phyloP scores from a whole-genome alignment of 768 basidiomycete species.

The Auriscalpium vulgare region DNA sequence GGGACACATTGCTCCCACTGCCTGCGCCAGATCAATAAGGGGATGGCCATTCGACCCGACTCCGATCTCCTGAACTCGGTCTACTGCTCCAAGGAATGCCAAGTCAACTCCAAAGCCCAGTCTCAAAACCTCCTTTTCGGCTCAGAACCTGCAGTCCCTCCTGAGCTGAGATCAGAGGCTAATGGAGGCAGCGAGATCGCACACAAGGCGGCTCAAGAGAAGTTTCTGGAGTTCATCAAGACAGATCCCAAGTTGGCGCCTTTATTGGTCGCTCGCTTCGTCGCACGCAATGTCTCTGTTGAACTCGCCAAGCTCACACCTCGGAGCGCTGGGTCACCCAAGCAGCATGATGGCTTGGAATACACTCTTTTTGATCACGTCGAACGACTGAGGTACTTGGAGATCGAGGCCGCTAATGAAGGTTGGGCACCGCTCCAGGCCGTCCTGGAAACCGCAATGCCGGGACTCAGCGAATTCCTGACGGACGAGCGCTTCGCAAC shows the following conservation, averaged over 20 bases:
- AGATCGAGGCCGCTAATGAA: slow-evolving; percentile 39
- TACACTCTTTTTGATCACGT: slow-evolving; percentile 71
- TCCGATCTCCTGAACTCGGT: slow-evolving; percentile 47
- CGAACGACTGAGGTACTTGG: slow-evolving; percentile 64
- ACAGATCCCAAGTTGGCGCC: slow-evolving; percentile 37
- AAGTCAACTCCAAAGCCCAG: slow-evolving; percentile 43
- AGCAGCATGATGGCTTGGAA: slow-evolving; percentile 36
- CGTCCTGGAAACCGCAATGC: slow-evolving; percentile 54
- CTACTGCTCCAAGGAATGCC: slow-evolving; percentile 71
- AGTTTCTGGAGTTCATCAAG: slow-evolving; percentile 49
- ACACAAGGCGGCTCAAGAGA: slow-evolving; percentile 52
- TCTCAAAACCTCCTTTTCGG: slow-evolving; percentile 69
- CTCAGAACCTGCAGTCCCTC: slow-evolving; percentile 51
- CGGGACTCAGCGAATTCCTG: slow-evolving; percentile 66
- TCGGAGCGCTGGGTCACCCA: slow-evolving; percentile 14
- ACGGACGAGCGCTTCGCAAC: slow-evolving; percentile 53
- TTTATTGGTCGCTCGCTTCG: slow-evolving; percentile 60
- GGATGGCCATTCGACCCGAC: slow-evolving; percentile 35
- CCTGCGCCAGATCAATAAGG: slow-evolving; percentile 47
- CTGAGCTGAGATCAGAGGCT: slow-evolving; percentile 25
- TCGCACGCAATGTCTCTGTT: slow-evolving; percentile 60
- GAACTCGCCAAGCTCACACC: slow-evolving; percentile 52
- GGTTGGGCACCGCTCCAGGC: slow-evolving; percentile 43
- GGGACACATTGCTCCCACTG: slow-evolving; percentile 72
- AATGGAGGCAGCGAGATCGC: slow-evolving; percentile 29